phyloP scores from a whole-genome alignment of 768 basidiomycete genomes.

The Cystoderma amianthinum region DNA sequence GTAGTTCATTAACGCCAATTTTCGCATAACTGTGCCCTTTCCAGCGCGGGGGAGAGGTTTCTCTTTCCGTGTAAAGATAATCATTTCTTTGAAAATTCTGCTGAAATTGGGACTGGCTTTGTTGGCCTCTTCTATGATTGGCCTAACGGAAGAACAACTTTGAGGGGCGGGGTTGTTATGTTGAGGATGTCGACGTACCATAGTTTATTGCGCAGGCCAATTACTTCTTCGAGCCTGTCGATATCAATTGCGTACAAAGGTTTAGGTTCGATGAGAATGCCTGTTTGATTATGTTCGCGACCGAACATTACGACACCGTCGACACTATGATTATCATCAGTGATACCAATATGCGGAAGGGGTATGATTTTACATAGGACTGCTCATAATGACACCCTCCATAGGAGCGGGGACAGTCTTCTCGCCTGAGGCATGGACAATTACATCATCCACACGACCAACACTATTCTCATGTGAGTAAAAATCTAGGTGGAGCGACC shows the following conservation, averaged over 20 bases:
- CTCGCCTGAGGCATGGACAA: constrained; percentile 26
- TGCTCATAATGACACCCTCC: constrained; percentile 17
- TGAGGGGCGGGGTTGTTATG: neutral
- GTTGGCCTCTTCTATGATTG: constrained; percentile 34
- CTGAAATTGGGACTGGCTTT: constrained; percentile 28
- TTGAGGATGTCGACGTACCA: constrained; percentile 14
- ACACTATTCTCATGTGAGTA: constrained; percentile 1
- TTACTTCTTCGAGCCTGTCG: constrained; percentile 15
- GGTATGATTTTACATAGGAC: constrained; percentile 13
- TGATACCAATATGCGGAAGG: neutral
- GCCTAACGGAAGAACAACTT: constrained; percentile 14
- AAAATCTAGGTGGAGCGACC: neutral
- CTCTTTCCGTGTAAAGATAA: constrained; percentile 28
- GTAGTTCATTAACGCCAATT: constrained; percentile 29
- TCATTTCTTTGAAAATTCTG: constrained; percentile 46
- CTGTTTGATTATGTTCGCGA: constrained; percentile 19
- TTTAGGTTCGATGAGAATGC: constrained; percentile 22
- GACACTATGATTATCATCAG: constrained; percentile 12
- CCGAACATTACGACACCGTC: constrained; percentile 32
- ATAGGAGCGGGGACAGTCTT: constrained; percentile 28
- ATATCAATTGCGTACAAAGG: constrained; percentile 19
- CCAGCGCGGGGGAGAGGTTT: constrained; percentile 37
- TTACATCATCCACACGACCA: constrained; percentile 32
- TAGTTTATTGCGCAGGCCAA: constrained; percentile 22
- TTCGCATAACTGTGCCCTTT: constrained; percentile 39